Evolutionary conservation across 2,329 filamentous ascomycete species (phyloP).

Genomic region (Bertia moriformis): DNA sequence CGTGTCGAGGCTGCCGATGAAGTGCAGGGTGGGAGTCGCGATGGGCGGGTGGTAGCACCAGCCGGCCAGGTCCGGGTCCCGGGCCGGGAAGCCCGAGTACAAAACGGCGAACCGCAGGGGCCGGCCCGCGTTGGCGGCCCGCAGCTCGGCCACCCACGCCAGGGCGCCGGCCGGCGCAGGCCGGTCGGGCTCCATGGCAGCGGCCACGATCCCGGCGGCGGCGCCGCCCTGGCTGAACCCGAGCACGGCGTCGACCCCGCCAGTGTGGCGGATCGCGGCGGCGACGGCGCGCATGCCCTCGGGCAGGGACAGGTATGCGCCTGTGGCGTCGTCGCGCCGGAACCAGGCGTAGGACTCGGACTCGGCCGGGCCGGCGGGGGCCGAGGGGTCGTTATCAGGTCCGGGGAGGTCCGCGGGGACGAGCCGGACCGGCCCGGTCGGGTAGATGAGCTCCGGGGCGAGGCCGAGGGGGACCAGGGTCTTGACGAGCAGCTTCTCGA

Average conservation of each 20-base stretch:
- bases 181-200: slow-evolving; percentile 47
- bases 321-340: slow-evolving; percentile 27
- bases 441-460: slow-evolving; percentile 45
- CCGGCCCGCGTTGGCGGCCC: slow-evolving; percentile 29
- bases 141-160: slow-evolving; percentile 27
- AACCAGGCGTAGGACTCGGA: slow-evolving; percentile 80
- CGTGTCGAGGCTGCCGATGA: slow-evolving; percentile 46
- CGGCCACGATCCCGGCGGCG: slow-evolving; percentile 57
- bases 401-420: slow-evolving; percentile 55
- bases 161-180: slow-evolving; percentile 13
- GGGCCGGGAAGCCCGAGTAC: slow-evolving; percentile 65
- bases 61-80: slow-evolving; percentile 40
- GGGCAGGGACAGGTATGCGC: slow-evolving; percentile 37
- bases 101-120: slow-evolving; percentile 51
- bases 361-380: too few species aligned
- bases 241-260: slow-evolving; percentile 62
- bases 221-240: slow-evolving; percentile 75
- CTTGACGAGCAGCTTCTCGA: slow-evolving; percentile 69
- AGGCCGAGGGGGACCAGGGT: slow-evolving; percentile 45
- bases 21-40: slow-evolving; percentile 64
- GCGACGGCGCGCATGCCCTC: slow-evolving; percentile 52
- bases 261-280: slow-evolving; percentile 40
- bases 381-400: slow-evolving; percentile 24
- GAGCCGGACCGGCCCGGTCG: slow-evolving; percentile 53
- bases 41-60: slow-evolving; percentile 67